Evolutionary conservation across 1,284 basidiomycete species (phyloP).

Genomic region (Peniophora sp.): DNA sequence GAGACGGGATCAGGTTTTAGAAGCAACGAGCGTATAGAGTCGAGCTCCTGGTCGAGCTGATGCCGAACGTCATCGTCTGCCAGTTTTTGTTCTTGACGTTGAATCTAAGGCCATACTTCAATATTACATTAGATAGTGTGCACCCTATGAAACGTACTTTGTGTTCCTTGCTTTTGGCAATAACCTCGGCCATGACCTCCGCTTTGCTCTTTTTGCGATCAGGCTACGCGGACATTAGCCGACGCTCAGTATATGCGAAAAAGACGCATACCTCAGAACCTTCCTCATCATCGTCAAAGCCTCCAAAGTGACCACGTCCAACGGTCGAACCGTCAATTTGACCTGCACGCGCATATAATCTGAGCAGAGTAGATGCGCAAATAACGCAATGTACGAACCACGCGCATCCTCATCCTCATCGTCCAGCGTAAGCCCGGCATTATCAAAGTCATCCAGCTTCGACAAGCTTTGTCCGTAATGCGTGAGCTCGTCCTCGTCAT

Average conservation of each 20-base stretch:
- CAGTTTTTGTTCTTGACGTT: constrained; percentile 83
- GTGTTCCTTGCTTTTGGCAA: constrained; percentile 94
- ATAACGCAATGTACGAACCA: constrained; percentile 19
- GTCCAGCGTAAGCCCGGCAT: constrained; percentile 64
- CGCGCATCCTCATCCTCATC: constrained; percentile 56
- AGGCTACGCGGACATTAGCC: constrained; percentile 38
- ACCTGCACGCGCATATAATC: constrained; percentile 28
- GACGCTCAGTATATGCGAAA: neutral
- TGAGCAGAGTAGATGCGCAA: neutral
- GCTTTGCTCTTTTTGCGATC: constrained; percentile 85
- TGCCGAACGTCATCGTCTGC: constrained; percentile 83
- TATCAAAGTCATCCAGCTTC: constrained; percentile 83
- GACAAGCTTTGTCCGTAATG: constrained; percentile 89
- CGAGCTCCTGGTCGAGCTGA: constrained; percentile 85
- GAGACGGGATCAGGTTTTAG: constrained; percentile 45
- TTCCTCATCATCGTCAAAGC: constrained; percentile 69
- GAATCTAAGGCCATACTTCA: constrained; percentile 40
- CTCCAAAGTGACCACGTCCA: constrained; percentile 74
- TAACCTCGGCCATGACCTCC: constrained; percentile 97
- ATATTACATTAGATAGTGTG: neutral
- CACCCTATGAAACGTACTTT: constrained; percentile 46
- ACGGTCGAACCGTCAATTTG: constrained; percentile 65
- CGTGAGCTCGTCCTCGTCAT: constrained; percentile 85
- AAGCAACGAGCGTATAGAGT: constrained; percentile 75
- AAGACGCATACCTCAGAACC: constrained; percentile 35